Percentiles rank a stretch among this genome's conserved stretches.
Evolutionary conservation across 805 yeast species (phyloP).

Genomic region (Aciculoconidium aculeatum): DNA sequence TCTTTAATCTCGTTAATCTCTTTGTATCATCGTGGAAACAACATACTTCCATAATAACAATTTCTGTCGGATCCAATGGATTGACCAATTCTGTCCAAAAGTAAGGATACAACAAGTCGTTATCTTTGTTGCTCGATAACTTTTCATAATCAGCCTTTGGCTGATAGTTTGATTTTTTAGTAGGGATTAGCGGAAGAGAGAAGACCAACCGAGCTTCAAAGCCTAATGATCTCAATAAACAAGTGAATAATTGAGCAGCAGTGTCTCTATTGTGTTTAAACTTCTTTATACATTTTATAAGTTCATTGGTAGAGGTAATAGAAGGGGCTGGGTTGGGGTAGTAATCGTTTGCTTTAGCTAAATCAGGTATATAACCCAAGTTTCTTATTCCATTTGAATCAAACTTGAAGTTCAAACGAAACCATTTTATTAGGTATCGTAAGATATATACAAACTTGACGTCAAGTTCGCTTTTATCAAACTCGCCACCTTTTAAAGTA

Average conservation of each 20-base stretch:
- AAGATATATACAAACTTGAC: slow-evolving; percentile 21
- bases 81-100: slow-evolving; percentile 32
- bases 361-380: slow-evolving; percentile 20
- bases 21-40: slow-evolving; percentile 26
- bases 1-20: slow-evolving; percentile 15
- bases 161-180: slow-evolving; percentile 11
- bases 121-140: slow-evolving; percentile 19
- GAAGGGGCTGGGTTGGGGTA: slow-evolving; percentile 16
- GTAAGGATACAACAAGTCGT: slow-evolving; percentile 30
- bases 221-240: slow-evolving; percentile 22
- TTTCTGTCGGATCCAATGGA: slow-evolving; percentile 20
- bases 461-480: slow-evolving; percentile 6
- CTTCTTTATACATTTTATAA: slow-evolving; percentile 12
- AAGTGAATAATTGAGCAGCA: slow-evolving; percentile 29
- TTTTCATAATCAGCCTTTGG: slow-evolving; percentile 19
- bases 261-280: slow-evolving; percentile 28
- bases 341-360: slow-evolving; percentile 10
- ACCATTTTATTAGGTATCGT: slow-evolving; percentile 30
- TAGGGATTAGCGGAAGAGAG: slow-evolving; percentile 23
- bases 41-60: slow-evolving; percentile 22
- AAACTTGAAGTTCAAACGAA: slow-evolving; percentile 24
- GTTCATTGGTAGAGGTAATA: slow-evolving; percentile 7
- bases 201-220: slow-evolving; percentile 26
- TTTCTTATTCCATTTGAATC: slow-evolving; percentile 25
- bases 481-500: not conserved